These are phyloP conservation scores for Malassezia pachydermatis DNA, from an alignment of 1,284 basidiomycete genomes.

Conservation along the genomic window DNA sequence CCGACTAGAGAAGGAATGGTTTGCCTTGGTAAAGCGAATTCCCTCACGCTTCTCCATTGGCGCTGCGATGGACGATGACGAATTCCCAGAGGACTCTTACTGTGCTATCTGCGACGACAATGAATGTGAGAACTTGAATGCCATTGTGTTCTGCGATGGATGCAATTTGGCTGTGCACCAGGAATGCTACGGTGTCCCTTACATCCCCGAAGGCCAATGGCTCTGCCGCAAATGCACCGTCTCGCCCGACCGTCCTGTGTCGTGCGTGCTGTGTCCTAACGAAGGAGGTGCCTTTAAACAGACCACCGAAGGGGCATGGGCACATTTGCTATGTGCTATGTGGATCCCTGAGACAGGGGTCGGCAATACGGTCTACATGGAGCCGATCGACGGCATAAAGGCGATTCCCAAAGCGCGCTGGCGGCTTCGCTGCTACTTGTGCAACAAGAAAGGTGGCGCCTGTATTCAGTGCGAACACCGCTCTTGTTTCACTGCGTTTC, in stretches of 20 bases:
- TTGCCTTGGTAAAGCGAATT: constrained; percentile 49
- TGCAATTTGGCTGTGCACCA: constrained; percentile 98
- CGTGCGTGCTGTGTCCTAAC: constrained; percentile 85
- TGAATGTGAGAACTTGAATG: constrained; percentile 96
- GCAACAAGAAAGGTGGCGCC: constrained; percentile 70
- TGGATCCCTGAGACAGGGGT: constrained; percentile 95
- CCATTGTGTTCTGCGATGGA: constrained; percentile 98
- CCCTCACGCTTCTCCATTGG: constrained; percentile 24
- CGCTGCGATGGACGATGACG: constrained; percentile 20
- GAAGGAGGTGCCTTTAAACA: constrained; percentile 99
- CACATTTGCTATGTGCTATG: constrained; percentile 89
- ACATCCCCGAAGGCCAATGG: constrained; percentile 99
- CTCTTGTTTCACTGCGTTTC: constrained; percentile 85
- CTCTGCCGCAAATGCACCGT: constrained; percentile 96
- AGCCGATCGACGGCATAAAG: constrained; percentile 85
- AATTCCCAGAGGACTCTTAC: constrained; percentile 53
- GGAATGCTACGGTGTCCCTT: constrained; percentile 98
- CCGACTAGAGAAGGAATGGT: constrained; percentile 97
- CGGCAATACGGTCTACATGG: constrained; percentile 94
- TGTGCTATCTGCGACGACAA: constrained; percentile 97
- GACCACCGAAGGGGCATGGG: constrained; percentile 84
- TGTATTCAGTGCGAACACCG: constrained; percentile 93
- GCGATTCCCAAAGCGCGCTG: constrained; percentile 79
- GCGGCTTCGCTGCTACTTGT: constrained; percentile 80
- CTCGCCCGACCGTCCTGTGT: constrained; percentile 87